Conservation (phyloP, 2,329 filamentous ascomycete species). For the Exophiala aquamarina region DNA sequence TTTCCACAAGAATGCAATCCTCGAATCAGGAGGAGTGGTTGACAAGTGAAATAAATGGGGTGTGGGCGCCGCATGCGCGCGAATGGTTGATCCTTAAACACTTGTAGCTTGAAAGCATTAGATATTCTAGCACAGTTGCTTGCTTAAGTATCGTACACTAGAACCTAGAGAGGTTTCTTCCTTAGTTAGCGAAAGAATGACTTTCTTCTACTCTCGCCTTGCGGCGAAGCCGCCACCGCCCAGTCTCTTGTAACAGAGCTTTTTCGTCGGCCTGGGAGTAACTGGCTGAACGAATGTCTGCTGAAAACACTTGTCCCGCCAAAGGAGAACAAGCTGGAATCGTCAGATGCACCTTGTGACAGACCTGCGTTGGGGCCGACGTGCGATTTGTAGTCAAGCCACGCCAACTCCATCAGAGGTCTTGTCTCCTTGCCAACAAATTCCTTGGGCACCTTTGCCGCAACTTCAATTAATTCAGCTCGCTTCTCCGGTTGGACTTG, state of each 20-base stretch:
- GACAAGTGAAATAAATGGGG: no score
- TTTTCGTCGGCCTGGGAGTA: neutral
- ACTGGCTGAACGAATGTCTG: neutral
- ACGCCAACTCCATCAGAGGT: slow-evolving; percentile 8
- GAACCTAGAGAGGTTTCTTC: no score
- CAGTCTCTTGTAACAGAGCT: neutral
- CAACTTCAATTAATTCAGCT: slow-evolving; percentile 7
- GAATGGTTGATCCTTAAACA: no score
- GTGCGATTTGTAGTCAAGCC: slow-evolving; percentile 8
- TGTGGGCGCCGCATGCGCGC: no score
- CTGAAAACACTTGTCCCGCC: slow-evolving; percentile 3
- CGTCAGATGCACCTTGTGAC: neutral
- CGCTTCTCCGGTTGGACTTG: neutral
- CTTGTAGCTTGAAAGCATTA: no score
- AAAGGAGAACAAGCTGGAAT: slow-evolving; percentile 1
- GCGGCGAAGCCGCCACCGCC: no score
- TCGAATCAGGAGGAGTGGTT: no score
- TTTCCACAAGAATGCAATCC: no score
- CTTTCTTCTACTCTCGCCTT: no score
- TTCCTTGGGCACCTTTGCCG: slow-evolving; percentile 5
- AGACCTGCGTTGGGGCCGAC: slow-evolving; percentile 3
- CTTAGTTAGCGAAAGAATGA: no score
- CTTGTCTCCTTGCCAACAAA: neutral
- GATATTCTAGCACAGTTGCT: no score
- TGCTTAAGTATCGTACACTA: no score